phyloP scores from a whole-genome alignment of 1,284 basidiomycete species.

The Schizophyllum commune region DNA sequence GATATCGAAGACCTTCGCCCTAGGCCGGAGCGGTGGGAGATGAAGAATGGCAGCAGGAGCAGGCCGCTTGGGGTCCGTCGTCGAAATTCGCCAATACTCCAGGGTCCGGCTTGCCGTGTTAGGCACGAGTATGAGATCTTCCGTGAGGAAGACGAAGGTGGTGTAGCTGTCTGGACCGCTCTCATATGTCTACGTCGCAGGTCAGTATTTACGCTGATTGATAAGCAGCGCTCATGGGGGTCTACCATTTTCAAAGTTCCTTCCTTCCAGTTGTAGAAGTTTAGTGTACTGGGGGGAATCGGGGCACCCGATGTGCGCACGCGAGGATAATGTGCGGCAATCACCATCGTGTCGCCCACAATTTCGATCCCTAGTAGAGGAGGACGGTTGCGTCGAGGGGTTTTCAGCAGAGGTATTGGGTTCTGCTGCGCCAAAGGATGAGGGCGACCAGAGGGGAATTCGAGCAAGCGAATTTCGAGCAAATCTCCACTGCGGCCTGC shows the following conservation, averaged over 20 bases:
- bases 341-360: slow-evolving; percentile 10
- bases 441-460: slow-evolving; percentile 10
- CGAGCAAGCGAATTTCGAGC: slow-evolving; percentile 8
- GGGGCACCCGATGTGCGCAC: neutral
- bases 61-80: neutral
- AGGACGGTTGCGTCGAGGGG: neutral
- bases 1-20: slow-evolving; percentile 22
- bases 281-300: slow-evolving; percentile 1
- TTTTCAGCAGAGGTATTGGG: slow-evolving; percentile 4
- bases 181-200: neutral
- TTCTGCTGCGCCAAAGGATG: slow-evolving; percentile 9
- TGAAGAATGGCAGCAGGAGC: slow-evolving; percentile 10
- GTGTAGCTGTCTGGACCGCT: neutral
- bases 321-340: slow-evolving; percentile 6
- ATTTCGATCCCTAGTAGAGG: slow-evolving; percentile 13
- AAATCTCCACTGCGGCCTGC: neutral
- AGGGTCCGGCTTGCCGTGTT: slow-evolving; percentile 3
- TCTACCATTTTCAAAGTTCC: slow-evolving; percentile 9
- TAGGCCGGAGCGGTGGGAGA: slow-evolving; percentile 27
- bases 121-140: slow-evolving; percentile 9
- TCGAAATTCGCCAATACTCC: slow-evolving; percentile 1
- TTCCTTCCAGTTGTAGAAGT: slow-evolving; percentile 12
- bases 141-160: slow-evolving; percentile 11
- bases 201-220: neutral
- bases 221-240: neutral